phyloP scores from a whole-genome alignment of 2,329 filamentous ascomycete genomes.

The Monascus ruber region DNA sequence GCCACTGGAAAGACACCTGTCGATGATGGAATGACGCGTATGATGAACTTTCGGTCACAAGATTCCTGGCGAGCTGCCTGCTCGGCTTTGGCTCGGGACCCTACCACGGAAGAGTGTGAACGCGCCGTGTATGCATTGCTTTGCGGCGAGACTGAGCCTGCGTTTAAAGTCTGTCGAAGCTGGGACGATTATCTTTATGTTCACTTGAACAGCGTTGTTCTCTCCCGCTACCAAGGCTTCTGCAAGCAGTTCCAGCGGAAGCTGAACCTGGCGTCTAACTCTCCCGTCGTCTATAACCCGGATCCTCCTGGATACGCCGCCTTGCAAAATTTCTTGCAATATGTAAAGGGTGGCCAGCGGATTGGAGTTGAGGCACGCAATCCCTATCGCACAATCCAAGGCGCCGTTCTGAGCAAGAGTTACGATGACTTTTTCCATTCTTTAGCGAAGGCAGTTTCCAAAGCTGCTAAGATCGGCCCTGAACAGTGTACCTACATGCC shows the following conservation, averaged over 20 bases:
- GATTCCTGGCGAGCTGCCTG: slow-evolving; percentile 28
- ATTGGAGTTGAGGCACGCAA: slow-evolving; percentile 30
- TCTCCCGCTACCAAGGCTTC: slow-evolving; percentile 68
- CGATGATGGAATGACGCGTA: slow-evolving; percentile 27
- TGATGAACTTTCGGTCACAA: slow-evolving; percentile 31
- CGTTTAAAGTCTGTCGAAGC: slow-evolving; percentile 61
- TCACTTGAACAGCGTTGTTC: slow-evolving; percentile 74
- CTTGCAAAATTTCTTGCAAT: slow-evolving; percentile 27
- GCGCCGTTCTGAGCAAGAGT: slow-evolving; percentile 30
- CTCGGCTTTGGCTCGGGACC: slow-evolving; percentile 44
- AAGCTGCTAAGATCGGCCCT: slow-evolving; percentile 16
- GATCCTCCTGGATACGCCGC: slow-evolving; percentile 39
- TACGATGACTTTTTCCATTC: slow-evolving; percentile 31
- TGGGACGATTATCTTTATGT: slow-evolving; percentile 86
- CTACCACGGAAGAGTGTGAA: slow-evolving; percentile 65
- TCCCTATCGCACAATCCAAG: slow-evolving; percentile 34
- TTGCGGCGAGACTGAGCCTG: slow-evolving; percentile 69
- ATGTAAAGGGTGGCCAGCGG: slow-evolving; percentile 22
- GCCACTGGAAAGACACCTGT: slow-evolving; percentile 18
- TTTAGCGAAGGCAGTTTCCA: slow-evolving; percentile 30
- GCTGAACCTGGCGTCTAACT: slow-evolving; percentile 42
- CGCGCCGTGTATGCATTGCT: slow-evolving; percentile 81
- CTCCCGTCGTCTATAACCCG: slow-evolving; percentile 44
- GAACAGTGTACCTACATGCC: slow-evolving; percentile 24
- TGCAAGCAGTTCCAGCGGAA: slow-evolving; percentile 33